Evolutionary conservation across 768 basidiomycete species (phyloP).

Genomic region (Amylocystis lapponica): DNA sequence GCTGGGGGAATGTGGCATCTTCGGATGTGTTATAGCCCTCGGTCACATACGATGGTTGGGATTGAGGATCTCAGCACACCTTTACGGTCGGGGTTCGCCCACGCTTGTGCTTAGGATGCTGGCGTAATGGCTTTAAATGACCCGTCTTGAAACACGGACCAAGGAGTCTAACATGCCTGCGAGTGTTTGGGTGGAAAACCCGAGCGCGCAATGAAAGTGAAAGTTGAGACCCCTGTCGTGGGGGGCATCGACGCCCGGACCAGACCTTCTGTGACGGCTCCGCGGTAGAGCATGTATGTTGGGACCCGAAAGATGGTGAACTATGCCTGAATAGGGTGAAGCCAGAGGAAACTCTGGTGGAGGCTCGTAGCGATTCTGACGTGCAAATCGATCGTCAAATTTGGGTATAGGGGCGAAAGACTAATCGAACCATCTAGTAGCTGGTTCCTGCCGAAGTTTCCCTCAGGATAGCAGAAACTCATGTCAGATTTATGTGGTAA

Average conservation of each 20-base stretch:
- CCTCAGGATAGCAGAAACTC: slow-evolving; percentile 68
- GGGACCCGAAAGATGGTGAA: slow-evolving; percentile 90
- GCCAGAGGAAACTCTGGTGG: slow-evolving; percentile 96
- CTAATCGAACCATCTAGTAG: slow-evolving; percentile 94
- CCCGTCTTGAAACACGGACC: slow-evolving; percentile 83
- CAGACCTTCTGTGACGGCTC: slow-evolving; percentile 68
- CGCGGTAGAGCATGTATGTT: slow-evolving; percentile 80
- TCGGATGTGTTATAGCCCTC: slow-evolving; percentile 62
- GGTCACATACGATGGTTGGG: slow-evolving; percentile 48
- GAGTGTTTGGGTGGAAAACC: slow-evolving; percentile 75
- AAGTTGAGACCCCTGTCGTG: slow-evolving; percentile 56
- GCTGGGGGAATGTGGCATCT: slow-evolving; percentile 55
- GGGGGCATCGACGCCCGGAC: slow-evolving; percentile 73
- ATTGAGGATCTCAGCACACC: slow-evolving; percentile 61
- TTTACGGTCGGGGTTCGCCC: slow-evolving; percentile 45
- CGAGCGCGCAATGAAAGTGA: slow-evolving; percentile 68
- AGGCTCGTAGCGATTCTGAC: slow-evolving; percentile 94
- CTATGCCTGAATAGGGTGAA: slow-evolving; percentile 87
- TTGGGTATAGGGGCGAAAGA: slow-evolving; percentile 96
- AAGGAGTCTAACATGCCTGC: slow-evolving; percentile 83
- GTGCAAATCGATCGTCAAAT: slow-evolving; percentile 95
- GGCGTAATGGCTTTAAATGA: slow-evolving; percentile 75
- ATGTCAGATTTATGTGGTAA: slow-evolving; percentile 56
- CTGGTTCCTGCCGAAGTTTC: slow-evolving; percentile 91
- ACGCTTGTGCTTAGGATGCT: slow-evolving; percentile 66